A percentile compares a stretch with the other conserved stretches of the same genome.
Evolutionary conservation across 495 filamentous ascomycete species (phyloP).

Genomic region (Aspergillus leporis): DNA sequence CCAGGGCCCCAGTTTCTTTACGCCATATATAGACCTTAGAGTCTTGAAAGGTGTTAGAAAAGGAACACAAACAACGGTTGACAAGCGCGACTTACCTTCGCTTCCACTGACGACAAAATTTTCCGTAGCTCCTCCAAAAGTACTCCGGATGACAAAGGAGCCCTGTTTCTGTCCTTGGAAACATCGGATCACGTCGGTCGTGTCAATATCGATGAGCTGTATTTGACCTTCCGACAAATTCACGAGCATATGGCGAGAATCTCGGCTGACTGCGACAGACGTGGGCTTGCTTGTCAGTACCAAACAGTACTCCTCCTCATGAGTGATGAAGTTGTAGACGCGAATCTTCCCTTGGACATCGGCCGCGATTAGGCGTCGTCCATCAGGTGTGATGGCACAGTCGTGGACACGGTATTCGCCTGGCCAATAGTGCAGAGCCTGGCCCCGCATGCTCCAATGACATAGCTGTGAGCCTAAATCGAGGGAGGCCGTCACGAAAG

Average conservation of each 20-base stretch:
- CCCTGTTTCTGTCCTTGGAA: constrained; percentile 74
- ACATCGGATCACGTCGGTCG: constrained; percentile 65
- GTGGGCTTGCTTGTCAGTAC: constrained; percentile 66
- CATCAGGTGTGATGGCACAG: constrained; percentile 77
- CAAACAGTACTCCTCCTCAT: constrained; percentile 72
- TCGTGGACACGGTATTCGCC: constrained; percentile 80
- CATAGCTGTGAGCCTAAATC: constrained; percentile 65
- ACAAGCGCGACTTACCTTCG: constrained; percentile 62
- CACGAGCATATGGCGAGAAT: constrained; percentile 78
- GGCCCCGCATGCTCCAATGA: constrained; percentile 60
- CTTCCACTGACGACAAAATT: constrained; percentile 89
- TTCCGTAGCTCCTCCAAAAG: constrained; percentile 86
- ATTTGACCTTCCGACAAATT: constrained; percentile 76
- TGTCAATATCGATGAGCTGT: constrained; percentile 73
- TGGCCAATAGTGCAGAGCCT: constrained; percentile 62
- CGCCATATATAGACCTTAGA: constrained; percentile 87
- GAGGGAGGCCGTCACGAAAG: constrained; percentile 79
- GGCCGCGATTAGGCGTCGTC: constrained; percentile 73
- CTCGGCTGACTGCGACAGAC: constrained; percentile 75
- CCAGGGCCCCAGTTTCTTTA: constrained; percentile 70
- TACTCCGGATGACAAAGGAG: constrained; percentile 73
- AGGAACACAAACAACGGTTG: not conserved
- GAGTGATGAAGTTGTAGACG: constrained; percentile 77
- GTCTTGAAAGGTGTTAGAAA: constrained; percentile 52
- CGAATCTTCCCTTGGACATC: constrained; percentile 68